Evolutionary conservation across 345 rosid species (phyloP).

Genomic region (Citrus sinensis): DNA sequence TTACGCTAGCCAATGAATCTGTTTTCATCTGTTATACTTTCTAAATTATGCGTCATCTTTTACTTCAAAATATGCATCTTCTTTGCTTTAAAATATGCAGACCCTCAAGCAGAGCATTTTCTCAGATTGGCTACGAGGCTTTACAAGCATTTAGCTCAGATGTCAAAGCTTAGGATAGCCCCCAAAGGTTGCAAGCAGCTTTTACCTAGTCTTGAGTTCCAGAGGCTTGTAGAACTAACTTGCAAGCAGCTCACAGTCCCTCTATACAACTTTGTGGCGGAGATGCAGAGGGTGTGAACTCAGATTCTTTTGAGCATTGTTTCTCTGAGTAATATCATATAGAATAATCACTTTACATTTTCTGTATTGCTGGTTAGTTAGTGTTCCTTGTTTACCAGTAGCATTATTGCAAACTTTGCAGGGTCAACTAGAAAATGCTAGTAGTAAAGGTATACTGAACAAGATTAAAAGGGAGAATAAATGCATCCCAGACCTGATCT

Average conservation of each 20-base stretch:
- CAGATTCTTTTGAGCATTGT: background rate
- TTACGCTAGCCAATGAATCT: slow-evolving; percentile 4
- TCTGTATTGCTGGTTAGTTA: background rate
- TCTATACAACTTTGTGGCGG: slow-evolving; percentile 67
- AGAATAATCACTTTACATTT: background rate
- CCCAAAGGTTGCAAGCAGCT: slow-evolving; percentile 74
- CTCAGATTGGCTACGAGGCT: slow-evolving; percentile 53
- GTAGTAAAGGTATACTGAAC: slow-evolving; percentile 51
- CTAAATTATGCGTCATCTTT: slow-evolving; percentile 13
- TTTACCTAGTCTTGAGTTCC: slow-evolving; percentile 41
- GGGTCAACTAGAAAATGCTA: slow-evolving; percentile 57
- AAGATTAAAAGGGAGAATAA: slow-evolving; percentile 88
- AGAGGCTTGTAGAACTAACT: slow-evolving; percentile 73
- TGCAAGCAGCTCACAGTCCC: slow-evolving; percentile 75
- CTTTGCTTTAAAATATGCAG: slow-evolving; percentile 36
- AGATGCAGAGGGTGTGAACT: slow-evolving; percentile 50
- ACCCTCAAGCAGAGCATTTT: slow-evolving; percentile 61
- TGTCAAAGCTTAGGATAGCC: slow-evolving; percentile 68
- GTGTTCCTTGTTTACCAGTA: slow-evolving; percentile 3
- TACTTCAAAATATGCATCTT: slow-evolving; percentile 30
- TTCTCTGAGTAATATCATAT: background rate
- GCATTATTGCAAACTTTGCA: slow-evolving; percentile 24
- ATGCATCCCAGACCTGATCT: slow-evolving; percentile 80
- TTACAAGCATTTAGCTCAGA: slow-evolving; percentile 78
- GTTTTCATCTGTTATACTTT: slow-evolving; percentile 4